These are phyloP conservation scores for Chloropicon primus DNA, from an alignment of 139 green algal genomes.

Conservation along the genomic window DNA sequence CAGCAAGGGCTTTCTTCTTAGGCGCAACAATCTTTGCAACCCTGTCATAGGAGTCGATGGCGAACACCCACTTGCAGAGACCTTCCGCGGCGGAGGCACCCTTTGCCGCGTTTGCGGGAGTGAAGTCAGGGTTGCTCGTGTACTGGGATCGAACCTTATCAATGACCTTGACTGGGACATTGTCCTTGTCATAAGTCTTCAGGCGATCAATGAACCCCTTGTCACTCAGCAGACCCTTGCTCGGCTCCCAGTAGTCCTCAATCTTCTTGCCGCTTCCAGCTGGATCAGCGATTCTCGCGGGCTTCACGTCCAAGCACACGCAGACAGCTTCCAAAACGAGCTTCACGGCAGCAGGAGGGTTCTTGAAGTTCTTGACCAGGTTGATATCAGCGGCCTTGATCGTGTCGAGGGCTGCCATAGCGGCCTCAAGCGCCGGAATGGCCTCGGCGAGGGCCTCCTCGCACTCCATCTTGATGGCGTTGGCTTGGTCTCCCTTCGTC, in stretches of 20 bases:
- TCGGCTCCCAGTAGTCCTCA: constrained; percentile 24
- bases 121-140: constrained; percentile 44
- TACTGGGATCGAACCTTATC: constrained; percentile 28
- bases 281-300: constrained; percentile 35
- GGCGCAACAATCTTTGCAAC: constrained; percentile 29
- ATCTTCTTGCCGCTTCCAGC: constrained; percentile 27
- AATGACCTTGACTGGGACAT: constrained; percentile 23
- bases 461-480: constrained; percentile 67
- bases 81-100: constrained; percentile 20
- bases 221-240: constrained; percentile 14
- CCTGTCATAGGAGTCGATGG: constrained; percentile 25
- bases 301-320: constrained; percentile 57
- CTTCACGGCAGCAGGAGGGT: constrained; percentile 49
- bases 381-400: constrained; percentile 54
- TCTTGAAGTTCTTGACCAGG: constrained; percentile 41
- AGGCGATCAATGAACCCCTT: constrained; percentile 17
- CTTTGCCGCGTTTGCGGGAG: constrained; percentile 18
- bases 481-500: constrained; percentile 35
- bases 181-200: constrained; percentile 30
- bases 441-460: constrained; percentile 29
- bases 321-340: constrained; percentile 58
- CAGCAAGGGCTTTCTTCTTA: constrained; percentile 20
- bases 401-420: constrained; percentile 45
- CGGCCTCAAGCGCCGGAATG: constrained; percentile 58
- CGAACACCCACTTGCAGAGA: constrained; percentile 26